Conservation (phyloP, 306 rosid genomes). For the Castanea mollissima region DNA sequence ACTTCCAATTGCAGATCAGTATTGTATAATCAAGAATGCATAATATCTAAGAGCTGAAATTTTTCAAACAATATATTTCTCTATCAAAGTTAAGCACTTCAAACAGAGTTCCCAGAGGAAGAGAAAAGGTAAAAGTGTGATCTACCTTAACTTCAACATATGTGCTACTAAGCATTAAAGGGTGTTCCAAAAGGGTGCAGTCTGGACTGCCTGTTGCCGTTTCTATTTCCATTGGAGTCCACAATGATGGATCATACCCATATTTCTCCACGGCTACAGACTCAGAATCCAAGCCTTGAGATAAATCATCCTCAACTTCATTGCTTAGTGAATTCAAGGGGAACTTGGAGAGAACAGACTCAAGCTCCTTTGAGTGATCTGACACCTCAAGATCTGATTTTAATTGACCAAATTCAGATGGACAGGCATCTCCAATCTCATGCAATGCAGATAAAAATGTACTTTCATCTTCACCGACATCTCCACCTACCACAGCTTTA, state of each 20-base stretch:
- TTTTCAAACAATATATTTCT: not conserved
- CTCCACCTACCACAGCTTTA: slow-evolving; percentile 28
- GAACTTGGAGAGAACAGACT: slow-evolving; percentile 30
- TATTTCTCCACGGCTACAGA: slow-evolving; percentile 27
- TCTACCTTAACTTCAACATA: slow-evolving; percentile 79
- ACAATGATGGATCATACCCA: slow-evolving; percentile 56
- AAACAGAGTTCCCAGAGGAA: not conserved
- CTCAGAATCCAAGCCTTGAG: slow-evolving; percentile 28
- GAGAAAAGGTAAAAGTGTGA: not conserved
- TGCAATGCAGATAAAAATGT: slow-evolving; percentile 61
- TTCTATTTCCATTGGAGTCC: slow-evolving; percentile 85
- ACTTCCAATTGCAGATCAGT: not conserved
- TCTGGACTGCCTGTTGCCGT: slow-evolving; percentile 79
- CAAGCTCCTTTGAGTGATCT: slow-evolving; percentile 26
- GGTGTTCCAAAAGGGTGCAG: slow-evolving; percentile 63
- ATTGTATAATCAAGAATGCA: not conserved
- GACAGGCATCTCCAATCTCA: slow-evolving; percentile 32
- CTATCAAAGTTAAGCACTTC: slow-evolving; percentile 1
- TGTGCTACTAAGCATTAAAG: slow-evolving; percentile 67
- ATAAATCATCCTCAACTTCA: slow-evolving; percentile 32
- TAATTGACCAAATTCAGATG: slow-evolving; percentile 32
- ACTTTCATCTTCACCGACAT: slow-evolving; percentile 44
- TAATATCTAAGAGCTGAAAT: slow-evolving; percentile 19
- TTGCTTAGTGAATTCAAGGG: slow-evolving; percentile 23
- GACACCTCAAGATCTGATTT: slow-evolving; percentile 27